A percentile compares a stretch with the other conserved stretches of the same genome.
phyloP scores from a whole-genome alignment of 257 asterid species.

The Penstemon davidsonii region DNA sequence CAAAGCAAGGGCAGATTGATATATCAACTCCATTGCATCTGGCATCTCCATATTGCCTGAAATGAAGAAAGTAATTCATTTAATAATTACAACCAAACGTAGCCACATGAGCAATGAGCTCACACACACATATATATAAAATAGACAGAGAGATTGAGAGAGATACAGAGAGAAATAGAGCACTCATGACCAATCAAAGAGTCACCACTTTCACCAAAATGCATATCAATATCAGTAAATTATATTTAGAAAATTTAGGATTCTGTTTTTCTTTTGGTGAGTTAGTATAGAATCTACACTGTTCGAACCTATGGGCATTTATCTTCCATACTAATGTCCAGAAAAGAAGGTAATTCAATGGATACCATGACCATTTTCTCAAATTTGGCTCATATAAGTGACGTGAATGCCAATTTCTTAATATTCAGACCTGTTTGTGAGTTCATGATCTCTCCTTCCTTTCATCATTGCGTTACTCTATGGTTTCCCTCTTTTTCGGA shows the following conservation, averaged over 20 bases:
- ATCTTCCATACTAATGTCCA: not conserved
- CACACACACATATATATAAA: not conserved
- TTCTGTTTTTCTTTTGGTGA: not conserved
- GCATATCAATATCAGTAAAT: not conserved
- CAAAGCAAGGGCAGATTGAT: conserved; percentile 72
- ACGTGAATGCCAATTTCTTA: no score
- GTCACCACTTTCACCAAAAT: not conserved
- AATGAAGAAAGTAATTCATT: conserved; percentile 22
- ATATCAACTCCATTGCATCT: conserved; percentile 87
- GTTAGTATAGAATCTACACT: not conserved
- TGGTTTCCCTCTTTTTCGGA: not conserved
- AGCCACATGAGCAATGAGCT: not conserved
- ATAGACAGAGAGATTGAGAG: not conserved
- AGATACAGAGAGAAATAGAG: not conserved
- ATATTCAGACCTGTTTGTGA: not conserved
- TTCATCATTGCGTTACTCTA: no score
- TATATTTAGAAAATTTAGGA: not conserved
- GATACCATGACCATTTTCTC: not conserved
- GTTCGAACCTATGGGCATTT: not conserved
- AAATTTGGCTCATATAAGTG: not conserved
- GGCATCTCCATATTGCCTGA: conserved; percentile 83
- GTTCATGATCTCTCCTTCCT: not conserved
- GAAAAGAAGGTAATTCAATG: not conserved
- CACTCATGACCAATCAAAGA: conserved; percentile 8
- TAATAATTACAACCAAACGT: conserved; percentile 15